phyloP scores from a whole-genome alignment of 2,329 filamentous ascomycete species.

The Trichophyton rubrum region DNA sequence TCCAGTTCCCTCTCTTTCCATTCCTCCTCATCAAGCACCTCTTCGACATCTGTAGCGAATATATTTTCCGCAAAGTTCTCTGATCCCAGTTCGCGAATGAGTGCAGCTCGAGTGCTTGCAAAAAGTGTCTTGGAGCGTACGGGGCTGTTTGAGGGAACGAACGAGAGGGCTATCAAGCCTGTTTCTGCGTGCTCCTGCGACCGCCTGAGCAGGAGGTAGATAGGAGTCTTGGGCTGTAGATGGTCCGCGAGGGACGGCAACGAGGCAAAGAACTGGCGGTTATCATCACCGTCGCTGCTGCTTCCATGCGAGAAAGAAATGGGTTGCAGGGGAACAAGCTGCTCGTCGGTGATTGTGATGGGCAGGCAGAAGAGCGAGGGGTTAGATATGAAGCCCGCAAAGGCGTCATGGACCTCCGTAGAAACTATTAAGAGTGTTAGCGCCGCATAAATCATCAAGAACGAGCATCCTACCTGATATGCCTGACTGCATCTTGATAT shows the following conservation, averaged over 20 bases:
- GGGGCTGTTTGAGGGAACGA: conserved; percentile 50
- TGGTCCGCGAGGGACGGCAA: conserved; percentile 38
- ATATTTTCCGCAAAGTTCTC: conserved; percentile 48
- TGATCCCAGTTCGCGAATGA: conserved; percentile 47
- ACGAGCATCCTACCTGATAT: conserved; percentile 28
- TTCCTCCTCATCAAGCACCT: conserved; percentile 43
- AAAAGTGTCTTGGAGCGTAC: conserved; percentile 56
- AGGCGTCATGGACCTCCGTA: conserved; percentile 35
- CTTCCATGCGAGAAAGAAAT: conserved; percentile 27
- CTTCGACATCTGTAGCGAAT: conserved; percentile 47
- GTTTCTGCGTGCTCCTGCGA: conserved; percentile 15
- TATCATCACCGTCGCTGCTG: conserved; percentile 5
- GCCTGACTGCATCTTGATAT: conserved; percentile 36
- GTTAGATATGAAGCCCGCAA: conserved; percentile 32
- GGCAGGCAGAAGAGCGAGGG: conserved; percentile 34
- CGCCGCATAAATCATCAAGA: conserved; percentile 1
- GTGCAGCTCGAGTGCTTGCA: conserved; percentile 49
- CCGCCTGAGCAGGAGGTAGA: conserved; percentile 50
- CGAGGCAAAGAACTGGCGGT: conserved; percentile 40
- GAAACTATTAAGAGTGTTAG: conserved; percentile 25
- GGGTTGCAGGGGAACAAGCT: conserved; percentile 29
- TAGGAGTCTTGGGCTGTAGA: conserved; percentile 43
- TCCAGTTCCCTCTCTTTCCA: conserved; percentile 42
- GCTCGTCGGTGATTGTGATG: conserved; percentile 34
- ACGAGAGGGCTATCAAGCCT: conserved; percentile 45